Evolutionary conservation across 23 red algal species (phyloP).

Genomic region (Agarophyton chilense): DNA sequence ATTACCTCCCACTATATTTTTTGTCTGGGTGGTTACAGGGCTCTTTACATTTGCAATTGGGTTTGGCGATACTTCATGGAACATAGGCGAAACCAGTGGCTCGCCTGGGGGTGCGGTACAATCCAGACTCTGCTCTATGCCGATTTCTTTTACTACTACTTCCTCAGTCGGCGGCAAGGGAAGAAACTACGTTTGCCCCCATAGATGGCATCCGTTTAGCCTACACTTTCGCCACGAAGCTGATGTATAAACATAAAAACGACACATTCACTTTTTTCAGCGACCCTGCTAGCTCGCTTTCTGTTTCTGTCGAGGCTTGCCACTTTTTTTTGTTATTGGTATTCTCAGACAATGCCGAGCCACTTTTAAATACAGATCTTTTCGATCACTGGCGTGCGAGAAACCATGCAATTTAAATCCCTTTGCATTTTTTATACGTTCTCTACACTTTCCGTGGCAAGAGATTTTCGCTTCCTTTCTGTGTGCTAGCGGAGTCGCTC

Average conservation of each 20-base stretch:
- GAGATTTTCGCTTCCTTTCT: too few species aligned
- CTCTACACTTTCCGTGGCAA: too few species aligned
- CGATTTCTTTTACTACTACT: constrained; percentile 99
- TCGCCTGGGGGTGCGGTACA: constrained; percentile 85
- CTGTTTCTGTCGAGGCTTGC: neutral
- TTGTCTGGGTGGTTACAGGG: constrained; percentile 89
- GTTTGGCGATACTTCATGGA: constrained; percentile 90
- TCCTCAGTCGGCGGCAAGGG: constrained; percentile 76
- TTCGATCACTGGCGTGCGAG: too few species aligned
- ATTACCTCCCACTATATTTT: constrained; percentile 97
- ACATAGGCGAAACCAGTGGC: constrained; percentile 81
- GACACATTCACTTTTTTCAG: neutral
- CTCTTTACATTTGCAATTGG: constrained; percentile 97
- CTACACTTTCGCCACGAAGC: neutral
- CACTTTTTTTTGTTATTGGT: too few species aligned
- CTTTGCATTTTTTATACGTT: too few species aligned
- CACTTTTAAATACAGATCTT: too few species aligned
- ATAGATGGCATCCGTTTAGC: constrained; percentile 10
- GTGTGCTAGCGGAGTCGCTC: too few species aligned
- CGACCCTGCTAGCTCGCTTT: neutral
- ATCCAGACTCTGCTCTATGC: constrained; percentile 94
- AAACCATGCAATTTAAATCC: too few species aligned
- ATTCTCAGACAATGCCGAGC: too few species aligned
- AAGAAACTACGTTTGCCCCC: constrained; percentile 82
- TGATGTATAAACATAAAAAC: constrained; percentile 23